A percentile compares a stretch with the other conserved stretches of the same genome.
Evolutionary conservation across 129 eudicot species (phyloP).

Genomic region (Centella asiatica): DNA sequence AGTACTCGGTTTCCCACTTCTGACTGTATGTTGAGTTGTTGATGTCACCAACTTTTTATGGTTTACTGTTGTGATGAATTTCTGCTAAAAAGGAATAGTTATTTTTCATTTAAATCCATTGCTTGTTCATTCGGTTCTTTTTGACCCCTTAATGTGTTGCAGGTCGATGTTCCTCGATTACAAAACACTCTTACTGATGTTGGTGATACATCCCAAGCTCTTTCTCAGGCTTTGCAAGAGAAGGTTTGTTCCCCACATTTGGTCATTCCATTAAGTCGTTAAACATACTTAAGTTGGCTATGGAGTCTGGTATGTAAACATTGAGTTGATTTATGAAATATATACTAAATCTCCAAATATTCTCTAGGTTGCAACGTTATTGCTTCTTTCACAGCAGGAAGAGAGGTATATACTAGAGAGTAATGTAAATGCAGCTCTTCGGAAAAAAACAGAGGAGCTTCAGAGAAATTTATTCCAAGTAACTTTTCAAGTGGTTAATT

Average conservation of each 20-base stretch:
- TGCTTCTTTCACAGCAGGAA: constrained; percentile 86
- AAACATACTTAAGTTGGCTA: not conserved
- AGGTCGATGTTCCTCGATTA: constrained; percentile 31
- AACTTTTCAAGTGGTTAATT: not conserved
- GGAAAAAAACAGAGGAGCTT: constrained; percentile 63
- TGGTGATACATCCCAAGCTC: constrained; percentile 54
- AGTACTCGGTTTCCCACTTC: not conserved
- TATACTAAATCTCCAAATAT: not conserved
- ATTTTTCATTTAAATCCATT: too few species aligned
- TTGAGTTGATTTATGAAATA: too few species aligned
- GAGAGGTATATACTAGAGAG: constrained; percentile 77
- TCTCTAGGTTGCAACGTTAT: constrained; percentile 70
- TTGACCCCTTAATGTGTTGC: not conserved
- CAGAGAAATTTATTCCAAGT: constrained; percentile 74
- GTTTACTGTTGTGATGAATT: too few species aligned
- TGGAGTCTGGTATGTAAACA: too few species aligned
- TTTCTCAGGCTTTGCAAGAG: constrained; percentile 84
- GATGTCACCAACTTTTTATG: too few species aligned
- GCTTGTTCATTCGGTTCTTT: not conserved
- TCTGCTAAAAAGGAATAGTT: too few species aligned
- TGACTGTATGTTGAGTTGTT: too few species aligned
- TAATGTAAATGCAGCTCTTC: constrained; percentile 67
- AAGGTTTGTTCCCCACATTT: constrained; percentile 37
- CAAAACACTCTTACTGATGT: constrained; percentile 22
- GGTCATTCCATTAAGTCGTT: not conserved